Conservation (phyloP, 768 basidiomycete genomes). For the Leccinum broughii region DNA sequence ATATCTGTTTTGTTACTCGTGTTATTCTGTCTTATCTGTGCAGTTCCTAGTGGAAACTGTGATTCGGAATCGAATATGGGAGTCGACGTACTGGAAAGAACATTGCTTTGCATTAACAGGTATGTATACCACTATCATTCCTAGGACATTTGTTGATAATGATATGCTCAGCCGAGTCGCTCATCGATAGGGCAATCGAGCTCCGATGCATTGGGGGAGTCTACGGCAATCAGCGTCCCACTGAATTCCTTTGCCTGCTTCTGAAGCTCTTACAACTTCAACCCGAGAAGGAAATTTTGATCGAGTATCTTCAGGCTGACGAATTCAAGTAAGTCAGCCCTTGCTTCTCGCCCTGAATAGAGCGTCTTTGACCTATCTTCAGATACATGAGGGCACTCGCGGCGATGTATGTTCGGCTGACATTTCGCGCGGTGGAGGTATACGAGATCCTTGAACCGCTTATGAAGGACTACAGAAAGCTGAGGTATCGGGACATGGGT, state of each 20-base stretch:
- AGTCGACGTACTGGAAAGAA: slow-evolving; percentile 95
- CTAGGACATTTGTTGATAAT: background rate
- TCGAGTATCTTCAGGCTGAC: slow-evolving; percentile 94
- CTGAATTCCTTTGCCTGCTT: slow-evolving; percentile 89
- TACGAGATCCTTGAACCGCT: slow-evolving; percentile 93
- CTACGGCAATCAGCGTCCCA: slow-evolving; percentile 92
- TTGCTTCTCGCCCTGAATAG: background rate
- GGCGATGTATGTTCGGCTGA: slow-evolving; percentile 93
- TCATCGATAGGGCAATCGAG: slow-evolving; percentile 92
- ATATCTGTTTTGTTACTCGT: background rate
- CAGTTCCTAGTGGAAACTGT: slow-evolving; percentile 96
- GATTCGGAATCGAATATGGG: slow-evolving; percentile 94
- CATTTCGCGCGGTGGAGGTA: slow-evolving; percentile 86
- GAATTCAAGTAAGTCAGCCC: slow-evolving; percentile 88
- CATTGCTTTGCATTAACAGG: slow-evolving; percentile 97
- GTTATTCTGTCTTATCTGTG: slow-evolving; percentile 20
- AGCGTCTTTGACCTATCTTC: slow-evolving; percentile 3
- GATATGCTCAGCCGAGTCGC: slow-evolving; percentile 67
- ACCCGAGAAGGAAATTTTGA: slow-evolving; percentile 94
- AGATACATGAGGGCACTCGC: slow-evolving; percentile 95
- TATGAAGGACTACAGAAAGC: slow-evolving; percentile 90
- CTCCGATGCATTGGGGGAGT: slow-evolving; percentile 87
- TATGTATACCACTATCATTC: slow-evolving; percentile 34
- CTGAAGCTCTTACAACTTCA: slow-evolving; percentile 96
- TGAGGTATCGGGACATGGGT: slow-evolving; percentile 82